These are phyloP conservation scores for Dipodascus geniculatus DNA, from an alignment of 805 yeast genomes.

Conservation along the genomic window DNA sequence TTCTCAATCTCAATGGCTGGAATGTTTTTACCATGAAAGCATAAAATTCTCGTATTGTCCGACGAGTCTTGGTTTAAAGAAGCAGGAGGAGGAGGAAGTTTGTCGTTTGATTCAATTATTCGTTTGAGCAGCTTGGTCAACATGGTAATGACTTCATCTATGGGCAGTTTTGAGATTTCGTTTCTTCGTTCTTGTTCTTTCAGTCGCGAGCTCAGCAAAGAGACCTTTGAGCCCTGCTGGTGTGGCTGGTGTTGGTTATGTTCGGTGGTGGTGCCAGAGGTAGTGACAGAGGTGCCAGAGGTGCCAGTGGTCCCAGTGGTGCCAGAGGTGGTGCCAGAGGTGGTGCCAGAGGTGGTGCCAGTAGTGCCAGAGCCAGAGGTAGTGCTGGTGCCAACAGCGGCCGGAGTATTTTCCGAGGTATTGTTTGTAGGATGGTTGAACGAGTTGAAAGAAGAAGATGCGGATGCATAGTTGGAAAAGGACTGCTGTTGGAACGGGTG, in stretches of 20 bases:
- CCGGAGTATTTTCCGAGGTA: conserved; percentile 2
- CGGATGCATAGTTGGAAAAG: conserved; percentile 13
- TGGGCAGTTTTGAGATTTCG: conserved; percentile 75
- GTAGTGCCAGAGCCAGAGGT: conserved; percentile 4
- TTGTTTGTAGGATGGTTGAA: conserved; percentile 23
- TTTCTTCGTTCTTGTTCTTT: conserved; percentile 3
- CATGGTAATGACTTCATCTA: conserved; percentile 72
- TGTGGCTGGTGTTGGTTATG: conserved; percentile 7
- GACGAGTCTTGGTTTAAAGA: conserved; percentile 23
- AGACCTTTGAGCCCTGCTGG: conserved; percentile 5
- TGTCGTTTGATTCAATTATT: conserved; percentile 84
- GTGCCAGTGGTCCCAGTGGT: conserved; percentile 6
- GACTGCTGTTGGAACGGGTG: conserved; percentile 7
- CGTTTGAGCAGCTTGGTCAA: conserved; percentile 73
- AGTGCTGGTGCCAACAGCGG: background rate
- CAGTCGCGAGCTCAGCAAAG: conserved; percentile 3
- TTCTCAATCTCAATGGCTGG: conserved; percentile 93
- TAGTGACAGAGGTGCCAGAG: background rate
- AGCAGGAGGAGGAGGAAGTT: conserved; percentile 52
- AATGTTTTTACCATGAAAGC: conserved; percentile 91
- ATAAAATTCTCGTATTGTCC: conserved; percentile 33
- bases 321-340: conserved; percentile 4
- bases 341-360: conserved; percentile 5
- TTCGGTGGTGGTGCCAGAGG: background rate
- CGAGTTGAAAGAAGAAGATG: conserved; percentile 11